Evolutionary conservation across 768 basidiomycete species (phyloP), one percentile per base, ranked within the genome.

Genomic region (Mycena filopes): DNA sequence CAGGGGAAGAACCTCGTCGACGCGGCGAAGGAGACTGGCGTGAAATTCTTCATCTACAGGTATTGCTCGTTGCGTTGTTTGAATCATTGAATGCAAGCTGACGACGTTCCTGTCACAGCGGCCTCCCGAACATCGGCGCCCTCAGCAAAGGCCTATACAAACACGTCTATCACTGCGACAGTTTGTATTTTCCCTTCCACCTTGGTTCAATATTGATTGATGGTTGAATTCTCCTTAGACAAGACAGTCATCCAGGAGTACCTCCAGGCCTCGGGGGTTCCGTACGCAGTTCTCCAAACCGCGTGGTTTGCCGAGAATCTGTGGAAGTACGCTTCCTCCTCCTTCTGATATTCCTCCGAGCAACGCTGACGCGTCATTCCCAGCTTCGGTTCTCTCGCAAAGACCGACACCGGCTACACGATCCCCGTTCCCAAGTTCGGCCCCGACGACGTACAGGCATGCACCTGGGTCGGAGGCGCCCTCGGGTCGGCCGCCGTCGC

Each of bases 21-120:
- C 33, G 76, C 75, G 2, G 69, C 72, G 20, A 65, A 68, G 47
- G 70, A 53, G 40, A 62, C 38, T 7, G 56, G 61, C 3, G 53
- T 77, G 43, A 75, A 77, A 60, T 75, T 73, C 62, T 73, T 77
- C n/a, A 40, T 75, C 55, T 77, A 69, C 69, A 77, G 76, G 75
- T 76, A 58, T n/a, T 42, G 8, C 18, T 29, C 25, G 41, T 31
- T 4, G 23, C 16, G 2, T 33, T 51, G 11, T 18, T 18, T 31
- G 8, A 29, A 18, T 21, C 9, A 7, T 54, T 20, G 38, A 11
- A 12, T 46, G 4, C 15, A 6, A 36, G 18, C 13, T 59, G 6
- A 16, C 42, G n/a, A 36, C 9, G 4, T 36, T 3, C 25, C 42
- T 36, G 38, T 9, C 31, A 25, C 23, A 50, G 48, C 48, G 29